Evolutionary conservation across 1,284 basidiomycete species (phyloP).

Genomic region (Phellinidium pouzarii): DNA sequence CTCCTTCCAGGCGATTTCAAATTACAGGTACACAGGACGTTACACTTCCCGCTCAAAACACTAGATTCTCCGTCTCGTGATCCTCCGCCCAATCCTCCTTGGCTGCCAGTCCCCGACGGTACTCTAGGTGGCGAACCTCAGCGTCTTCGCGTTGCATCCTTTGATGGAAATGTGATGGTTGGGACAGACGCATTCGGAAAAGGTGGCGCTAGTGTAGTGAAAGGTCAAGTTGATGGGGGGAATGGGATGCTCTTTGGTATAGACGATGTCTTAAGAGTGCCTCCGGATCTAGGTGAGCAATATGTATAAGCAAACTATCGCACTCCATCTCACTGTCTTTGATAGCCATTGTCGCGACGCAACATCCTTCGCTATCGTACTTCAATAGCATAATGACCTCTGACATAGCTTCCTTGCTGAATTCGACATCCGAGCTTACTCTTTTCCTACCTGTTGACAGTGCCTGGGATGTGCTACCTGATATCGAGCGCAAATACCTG

Average conservation of each 20-base stretch:
- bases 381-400: constrained; percentile 60
- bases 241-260: constrained; percentile 82
- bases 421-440: constrained; percentile 68
- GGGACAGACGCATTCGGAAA: constrained; percentile 70
- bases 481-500: constrained; percentile 75
- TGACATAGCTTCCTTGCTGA: constrained; percentile 48
- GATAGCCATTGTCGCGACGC: constrained; percentile 50
- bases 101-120: constrained; percentile 78
- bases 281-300: constrained; percentile 63
- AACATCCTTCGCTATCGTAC: constrained; percentile 60
- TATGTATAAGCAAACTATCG: not conserved
- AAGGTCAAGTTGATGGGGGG: constrained; percentile 46
- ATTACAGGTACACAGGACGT: constrained; percentile 47
- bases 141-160: constrained; percentile 58
- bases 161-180: constrained; percentile 47
- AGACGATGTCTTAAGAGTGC: constrained; percentile 70
- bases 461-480: constrained; percentile 65
- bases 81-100: constrained; percentile 75
- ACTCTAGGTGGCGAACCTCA: constrained; percentile 81
- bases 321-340: not conserved
- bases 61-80: constrained; percentile 49
- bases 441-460: constrained; percentile 84
- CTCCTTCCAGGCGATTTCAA: constrained; percentile 36
- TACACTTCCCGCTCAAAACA: constrained; percentile 62
- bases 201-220: constrained; percentile 58